A percentile compares a stretch with the other conserved stretches of the same genome.
Conservation (phyloP, 2,329 filamentous ascomycete species). For the Fusarium burgessii region DNA sequence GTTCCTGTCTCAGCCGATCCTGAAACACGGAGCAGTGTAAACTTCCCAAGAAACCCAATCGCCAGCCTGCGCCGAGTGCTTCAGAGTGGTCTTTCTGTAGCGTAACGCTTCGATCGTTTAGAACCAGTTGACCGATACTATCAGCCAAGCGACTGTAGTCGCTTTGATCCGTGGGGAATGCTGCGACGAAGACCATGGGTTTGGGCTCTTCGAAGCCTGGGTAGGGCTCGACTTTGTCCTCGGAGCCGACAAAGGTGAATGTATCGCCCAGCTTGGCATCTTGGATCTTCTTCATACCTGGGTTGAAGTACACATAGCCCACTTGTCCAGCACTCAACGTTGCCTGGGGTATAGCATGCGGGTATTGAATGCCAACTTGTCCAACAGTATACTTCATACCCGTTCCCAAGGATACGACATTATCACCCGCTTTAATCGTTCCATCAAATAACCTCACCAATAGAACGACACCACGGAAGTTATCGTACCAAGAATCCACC, state of each 20-base stretch:
- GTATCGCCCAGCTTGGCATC: constrained; percentile 98
- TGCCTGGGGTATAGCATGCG: constrained; percentile 83
- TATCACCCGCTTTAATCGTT: constrained; percentile 82
- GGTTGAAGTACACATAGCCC: constrained; percentile 97
- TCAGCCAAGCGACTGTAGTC: constrained; percentile 91
- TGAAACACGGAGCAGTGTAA: constrained; percentile 99
- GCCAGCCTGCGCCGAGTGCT: constrained; percentile 92
- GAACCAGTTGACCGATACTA: constrained; percentile 90
- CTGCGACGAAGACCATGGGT: constrained; percentile 98
- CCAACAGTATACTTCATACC: constrained; percentile 91
- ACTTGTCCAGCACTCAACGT: constrained; percentile 91
- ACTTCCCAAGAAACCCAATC: constrained; percentile 94
- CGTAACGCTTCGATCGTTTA: constrained; percentile 96
- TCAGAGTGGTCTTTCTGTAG: constrained; percentile 95
- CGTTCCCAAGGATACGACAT: constrained; percentile 88
- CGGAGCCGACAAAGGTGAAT: constrained; percentile 83
- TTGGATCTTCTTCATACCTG: constrained; percentile 96
- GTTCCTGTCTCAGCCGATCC: constrained; percentile 92
- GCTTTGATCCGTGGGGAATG: constrained; percentile 91
- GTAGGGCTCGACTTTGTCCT: constrained; percentile 81
- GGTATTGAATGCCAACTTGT: constrained; percentile 97
- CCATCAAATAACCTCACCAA: constrained; percentile 94
- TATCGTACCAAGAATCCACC: constrained; percentile 98
- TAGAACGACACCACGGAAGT: constrained; percentile 92
- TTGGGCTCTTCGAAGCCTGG: constrained; percentile 98